A percentile compares a stretch with the other conserved stretches of the same genome.
Evolutionary conservation across 352 stramenopile genomes (phyloP).

Genomic region (Phytophthora constricta): DNA sequence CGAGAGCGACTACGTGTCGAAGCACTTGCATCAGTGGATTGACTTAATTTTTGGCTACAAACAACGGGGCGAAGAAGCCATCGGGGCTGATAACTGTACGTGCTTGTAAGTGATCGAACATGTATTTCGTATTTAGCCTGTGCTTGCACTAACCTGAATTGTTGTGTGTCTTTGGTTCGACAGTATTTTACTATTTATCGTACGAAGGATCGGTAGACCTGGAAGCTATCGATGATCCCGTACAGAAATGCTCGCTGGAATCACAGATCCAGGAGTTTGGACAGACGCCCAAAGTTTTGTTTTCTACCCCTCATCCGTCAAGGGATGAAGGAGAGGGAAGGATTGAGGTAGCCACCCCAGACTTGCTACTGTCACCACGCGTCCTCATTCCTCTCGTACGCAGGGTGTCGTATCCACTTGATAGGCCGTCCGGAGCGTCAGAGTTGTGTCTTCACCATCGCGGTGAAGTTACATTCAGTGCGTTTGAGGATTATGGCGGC

Average conservation of each 20-base stretch:
- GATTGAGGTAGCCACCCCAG: slow-evolving; percentile 56
- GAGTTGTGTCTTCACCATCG: slow-evolving; percentile 23
- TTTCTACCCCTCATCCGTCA: slow-evolving; percentile 72
- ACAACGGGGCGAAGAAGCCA: slow-evolving; percentile 93
- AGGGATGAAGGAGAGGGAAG: slow-evolving; percentile 52
- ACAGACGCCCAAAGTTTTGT: slow-evolving; percentile 87
- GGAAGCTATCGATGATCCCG: slow-evolving; percentile 82
- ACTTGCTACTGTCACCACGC: slow-evolving; percentile 57
- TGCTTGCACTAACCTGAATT: slow-evolving; percentile 2
- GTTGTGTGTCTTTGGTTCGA: slow-evolving; percentile 15
- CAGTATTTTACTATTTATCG: slow-evolving; percentile 92
- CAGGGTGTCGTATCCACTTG: slow-evolving; percentile 25
- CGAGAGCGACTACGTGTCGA: slow-evolving; percentile 96
- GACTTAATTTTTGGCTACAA: slow-evolving; percentile 98
- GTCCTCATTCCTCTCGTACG: slow-evolving; percentile 26
- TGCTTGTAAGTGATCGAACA: slow-evolving; percentile 4
- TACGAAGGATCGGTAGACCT: slow-evolving; percentile 88
- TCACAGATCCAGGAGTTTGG: slow-evolving; percentile 94
- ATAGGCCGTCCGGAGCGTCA: slow-evolving; percentile 10
- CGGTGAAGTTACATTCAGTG: slow-evolving; percentile 33
- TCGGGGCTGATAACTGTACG: slow-evolving; percentile 82
- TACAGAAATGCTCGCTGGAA: slow-evolving; percentile 93
- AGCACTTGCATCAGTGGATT: slow-evolving; percentile 97
- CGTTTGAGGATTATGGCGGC: slow-evolving; percentile 39
- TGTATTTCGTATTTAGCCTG: background rate